Base-by-base conservation (phyloP, 768 basidiomycete species). In the Coprinopsis cinerea region DNA sequence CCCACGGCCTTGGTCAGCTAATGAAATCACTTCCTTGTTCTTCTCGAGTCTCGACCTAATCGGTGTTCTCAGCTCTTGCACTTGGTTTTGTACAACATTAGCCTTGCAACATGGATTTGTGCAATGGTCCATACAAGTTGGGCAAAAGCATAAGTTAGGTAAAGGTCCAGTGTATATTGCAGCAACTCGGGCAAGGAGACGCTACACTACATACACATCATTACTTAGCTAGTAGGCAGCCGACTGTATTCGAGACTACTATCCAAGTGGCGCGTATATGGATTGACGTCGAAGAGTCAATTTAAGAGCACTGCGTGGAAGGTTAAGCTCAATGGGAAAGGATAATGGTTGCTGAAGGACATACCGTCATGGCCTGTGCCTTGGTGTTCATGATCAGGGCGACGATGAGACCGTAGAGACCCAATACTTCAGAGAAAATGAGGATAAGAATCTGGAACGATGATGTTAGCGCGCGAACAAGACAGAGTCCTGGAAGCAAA, bases 401-500 rank as follows among this genome's bases (percentile, higher is more conserved):
- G 55, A 95, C 92, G 62, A 95, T 95, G 54, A 95, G 79, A 53
- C 91, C 93, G 66, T 94, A 95, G 26, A 94, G 81, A 72, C 92
- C 92, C 73, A 93, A 68, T 2, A 95, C 90, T 78, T 92, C 90
- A 24, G 90, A 88, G 65, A 92, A 96, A 80, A 97, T 99, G 72
- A 99, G 89, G 67, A 99, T 98, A 53, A 97, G 78, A 57, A 96
- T 95, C 92, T 88, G 43, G 17, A 39, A 35, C 27, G n/a, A 42
- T 23, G 30, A 28, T n/a, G n/a, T n/a, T n/a, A n/a, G n/a, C n/a
- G n/a, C n/a, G n/a, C n/a, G n/a, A n/a, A n/a, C n/a, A n/a, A n/a
- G n/a, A n/a, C n/a, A n/a, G n/a, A n/a, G n/a, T n/a, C n/a, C n/a
- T n/a, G n/a, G 35, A 30, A 46, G 3, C 3, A 20, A 11, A 37